Evolutionary conservation across 2,329 filamentous ascomycete species (phyloP), one percentile per base, ranked within the genome.

Genomic region (Colletotrichum sp.): DNA sequence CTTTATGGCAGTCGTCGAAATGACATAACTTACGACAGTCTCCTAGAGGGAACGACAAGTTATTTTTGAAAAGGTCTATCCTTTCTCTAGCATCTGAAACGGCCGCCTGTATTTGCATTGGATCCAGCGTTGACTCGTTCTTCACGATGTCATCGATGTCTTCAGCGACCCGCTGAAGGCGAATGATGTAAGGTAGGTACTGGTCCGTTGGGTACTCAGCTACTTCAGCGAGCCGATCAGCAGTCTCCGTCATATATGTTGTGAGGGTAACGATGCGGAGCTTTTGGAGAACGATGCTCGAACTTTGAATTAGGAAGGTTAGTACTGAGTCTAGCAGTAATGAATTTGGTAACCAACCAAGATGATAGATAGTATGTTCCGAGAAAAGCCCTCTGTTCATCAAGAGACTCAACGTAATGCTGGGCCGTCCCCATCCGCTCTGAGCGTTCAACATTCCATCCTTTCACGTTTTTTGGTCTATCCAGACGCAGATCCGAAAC

Each of bases 281-380:
- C 28, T 83, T 83, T 71, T 83, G 82, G 4, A 83, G 70, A 1
- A 83, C 62, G 4, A 83, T 80, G 6, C 80, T 82, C 1, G 81
- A 80, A 75, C 82, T 66, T 34, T 12, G 28, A 13, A 21, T 16
- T 16, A 13, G 12, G 18, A 65, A 28, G 60, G n/a, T 69, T 62
- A 61, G 68, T 9, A 12, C 0, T 8, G 13, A 24, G 32, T 34
- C 2, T 15, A 26, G 6, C 48, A 7, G 8, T 7, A 2, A 9
- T 12, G 32, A 3, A 7, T 13, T 8, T 15, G 30, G 1, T 10
- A 13, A 38, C 69, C 60, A 76, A 83, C 82, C 81, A 80, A 1
- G 82, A 83, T 2, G 81, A 79, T 10, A 84, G 76, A 56, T 82
- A 83, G 36, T 83, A 84, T 4, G 80, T 79, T 6, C 82, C 82